Evolutionary conservation across 345 rosid species (phyloP), one percentile per base, ranked within the genome.

Genomic region (Citrus hindsii): DNA sequence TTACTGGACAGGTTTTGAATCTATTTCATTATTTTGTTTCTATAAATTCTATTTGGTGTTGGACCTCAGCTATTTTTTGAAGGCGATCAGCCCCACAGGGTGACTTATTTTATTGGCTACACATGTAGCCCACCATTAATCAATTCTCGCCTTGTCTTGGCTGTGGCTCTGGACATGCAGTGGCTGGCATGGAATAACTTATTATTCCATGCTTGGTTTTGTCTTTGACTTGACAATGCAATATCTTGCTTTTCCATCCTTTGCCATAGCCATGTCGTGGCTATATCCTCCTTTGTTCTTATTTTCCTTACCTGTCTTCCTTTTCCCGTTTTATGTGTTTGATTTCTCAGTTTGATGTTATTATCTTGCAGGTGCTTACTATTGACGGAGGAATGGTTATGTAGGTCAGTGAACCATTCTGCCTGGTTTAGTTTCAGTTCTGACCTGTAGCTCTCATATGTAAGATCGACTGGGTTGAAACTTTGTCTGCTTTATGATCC

Each of bases 361-460:
- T 82, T 81, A 62, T 73, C 33, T 73, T 71, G 89, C 97, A 96
- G 99, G 92, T 87, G 33, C 82, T 91, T 38, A 86, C 99, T 67
- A 92, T 96, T 58, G 99, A 96, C 75, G 99, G 99, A 71, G 99
- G 99, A 64, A 94, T 96, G 91, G 97, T 92, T 33, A 91, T 96
- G 90, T 96, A 87, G 82, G 77, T 58, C 58, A 46, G 24, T 24
- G 3, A 35, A 21, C 48, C 5, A 69, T n/a, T 33, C 33, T 19
- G 10, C 56, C 76, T 73, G 37, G 16, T 21, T 59, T 24, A 28
- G 75, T 37, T 79, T 67, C 75, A 38, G 66, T 16, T 67, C 69
- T 64, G 30, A 66, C 19, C 32, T 53, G 63, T 48, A 38, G 67
- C 60, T 73, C 74, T 75, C 46, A 46, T 28, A 25, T 16, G 51